Evolutionary conservation across 192 early-diverging fungal species (phyloP).

Genomic region (Entomortierella parvispora): DNA sequence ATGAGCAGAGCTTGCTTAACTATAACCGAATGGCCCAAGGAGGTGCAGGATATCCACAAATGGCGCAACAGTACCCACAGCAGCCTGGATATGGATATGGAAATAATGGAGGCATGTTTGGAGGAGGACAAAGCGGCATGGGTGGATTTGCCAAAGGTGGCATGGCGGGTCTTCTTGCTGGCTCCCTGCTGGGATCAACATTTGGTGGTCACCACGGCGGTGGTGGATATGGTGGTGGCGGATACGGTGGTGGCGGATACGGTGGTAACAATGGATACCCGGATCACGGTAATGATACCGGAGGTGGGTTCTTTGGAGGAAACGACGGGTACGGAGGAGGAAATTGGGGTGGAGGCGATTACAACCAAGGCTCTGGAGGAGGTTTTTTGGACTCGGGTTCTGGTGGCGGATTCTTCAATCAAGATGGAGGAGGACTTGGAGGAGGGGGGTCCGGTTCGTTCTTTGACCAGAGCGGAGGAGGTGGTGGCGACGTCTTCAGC

Average conservation of each 20-base stretch:
- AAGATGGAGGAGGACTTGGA: neutral
- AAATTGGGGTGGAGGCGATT: neutral
- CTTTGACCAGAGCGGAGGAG: conserved; percentile 14
- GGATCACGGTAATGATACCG: neutral
- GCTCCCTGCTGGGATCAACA: neutral
- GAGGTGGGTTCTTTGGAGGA: conserved; percentile 14
- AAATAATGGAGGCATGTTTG: neutral
- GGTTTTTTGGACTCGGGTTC: conserved; percentile 3
- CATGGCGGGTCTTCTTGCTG: conserved; percentile 12
- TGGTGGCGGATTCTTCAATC: conserved; percentile 5
- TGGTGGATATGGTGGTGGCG: neutral
- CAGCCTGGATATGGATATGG: neutral
- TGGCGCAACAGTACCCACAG: conserved; percentile 8
- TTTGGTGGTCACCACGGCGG: conserved; percentile 1
- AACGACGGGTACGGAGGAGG: conserved; percentile 15
- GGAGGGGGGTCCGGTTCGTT: conserved; percentile 6
- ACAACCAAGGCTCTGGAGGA: neutral
- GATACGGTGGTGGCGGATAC: neutral
- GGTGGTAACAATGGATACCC: neutral
- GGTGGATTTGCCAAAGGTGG: conserved; percentile 28
- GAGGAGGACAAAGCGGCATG: conserved; percentile 14
- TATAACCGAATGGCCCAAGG: conserved; percentile 1
- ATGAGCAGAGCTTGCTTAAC: conserved; percentile 12
- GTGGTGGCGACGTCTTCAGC: conserved; percentile 1
- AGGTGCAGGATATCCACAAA: neutral